These are phyloP conservation scores for Termitomyces sp. DNA, from an alignment of 768 basidiomycete genomes.

Conservation along the genomic window DNA sequence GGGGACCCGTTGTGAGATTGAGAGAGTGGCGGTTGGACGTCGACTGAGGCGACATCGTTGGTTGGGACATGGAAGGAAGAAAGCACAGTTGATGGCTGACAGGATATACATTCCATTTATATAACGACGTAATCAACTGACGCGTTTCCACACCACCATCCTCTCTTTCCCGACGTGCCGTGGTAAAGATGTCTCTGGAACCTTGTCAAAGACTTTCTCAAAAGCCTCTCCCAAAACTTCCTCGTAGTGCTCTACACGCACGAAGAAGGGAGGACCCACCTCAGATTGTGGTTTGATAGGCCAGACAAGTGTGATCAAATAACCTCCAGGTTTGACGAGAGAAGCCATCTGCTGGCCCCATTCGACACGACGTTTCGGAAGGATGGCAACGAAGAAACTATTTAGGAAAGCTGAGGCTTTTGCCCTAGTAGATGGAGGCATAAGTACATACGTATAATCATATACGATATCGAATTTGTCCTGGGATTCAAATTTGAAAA, in stretches of 20 bases:
- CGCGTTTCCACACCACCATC: slow-evolving; percentile 45
- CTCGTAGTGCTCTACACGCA: slow-evolving; percentile 49
- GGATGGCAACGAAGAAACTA: slow-evolving; percentile 75
- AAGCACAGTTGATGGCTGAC: not conserved
- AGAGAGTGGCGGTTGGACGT: slow-evolving; percentile 26
- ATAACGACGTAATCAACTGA: not conserved
- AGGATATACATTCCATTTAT: not conserved
- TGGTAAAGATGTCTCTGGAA: slow-evolving; percentile 35
- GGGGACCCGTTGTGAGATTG: slow-evolving; percentile 28
- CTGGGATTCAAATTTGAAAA: slow-evolving; percentile 41
- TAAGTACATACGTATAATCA: slow-evolving; percentile 51
- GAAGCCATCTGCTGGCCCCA: slow-evolving; percentile 57
- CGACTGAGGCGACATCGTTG: not conserved
- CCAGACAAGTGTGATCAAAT: slow-evolving; percentile 53
- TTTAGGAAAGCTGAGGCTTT: slow-evolving; percentile 14
- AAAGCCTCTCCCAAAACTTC: not conserved
- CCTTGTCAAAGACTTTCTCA: slow-evolving; percentile 46
- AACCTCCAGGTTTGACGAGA: slow-evolving; percentile 58
- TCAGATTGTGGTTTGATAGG: slow-evolving; percentile 43
- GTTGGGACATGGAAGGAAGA: not conserved
- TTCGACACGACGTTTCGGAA: slow-evolving; percentile 40
- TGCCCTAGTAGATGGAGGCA: not conserved
- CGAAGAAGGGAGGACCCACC: slow-evolving; percentile 57
- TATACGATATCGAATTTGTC: slow-evolving; percentile 53
- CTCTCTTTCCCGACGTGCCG: slow-evolving; percentile 43